A percentile compares a stretch with the other conserved stretches of the same genome.
phyloP scores from a whole-genome alignment of 2,329 filamentous ascomycete genomes.

The Ophiostoma populinum region DNA sequence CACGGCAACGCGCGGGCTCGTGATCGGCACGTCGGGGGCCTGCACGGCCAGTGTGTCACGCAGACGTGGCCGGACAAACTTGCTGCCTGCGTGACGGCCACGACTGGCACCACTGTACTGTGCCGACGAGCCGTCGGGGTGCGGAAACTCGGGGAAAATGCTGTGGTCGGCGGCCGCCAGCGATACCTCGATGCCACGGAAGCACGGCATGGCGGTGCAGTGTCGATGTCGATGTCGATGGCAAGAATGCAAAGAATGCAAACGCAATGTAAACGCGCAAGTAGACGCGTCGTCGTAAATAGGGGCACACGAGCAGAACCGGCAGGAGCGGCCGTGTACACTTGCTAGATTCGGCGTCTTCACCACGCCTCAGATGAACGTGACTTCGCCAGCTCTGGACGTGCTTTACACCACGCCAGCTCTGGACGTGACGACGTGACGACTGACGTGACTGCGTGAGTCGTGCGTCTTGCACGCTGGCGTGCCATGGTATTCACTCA shows the following conservation, averaged over 20 bases:
- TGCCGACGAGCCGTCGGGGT: constrained; percentile 32
- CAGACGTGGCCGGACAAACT: constrained; percentile 6
- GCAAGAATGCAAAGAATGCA: not conserved
- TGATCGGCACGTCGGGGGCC: not conserved
- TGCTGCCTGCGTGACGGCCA: constrained; percentile 6
- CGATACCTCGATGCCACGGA: constrained; percentile 30
- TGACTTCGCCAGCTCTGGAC: too few relatives aligned
- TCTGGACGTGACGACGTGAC: too few relatives aligned
- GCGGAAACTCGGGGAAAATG: constrained; percentile 34
- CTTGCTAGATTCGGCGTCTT: not conserved
- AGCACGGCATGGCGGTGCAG: constrained; percentile 25
- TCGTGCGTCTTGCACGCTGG: too few relatives aligned
- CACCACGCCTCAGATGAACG: too few relatives aligned
- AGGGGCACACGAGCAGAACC: too few relatives aligned
- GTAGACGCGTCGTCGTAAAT: too few relatives aligned
- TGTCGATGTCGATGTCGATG: not conserved
- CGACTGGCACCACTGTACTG: constrained; percentile 13
- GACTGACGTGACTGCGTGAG: too few relatives aligned
- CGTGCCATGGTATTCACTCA: too few relatives aligned
- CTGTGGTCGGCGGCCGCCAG: constrained; percentile 20
- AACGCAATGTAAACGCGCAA: too few relatives aligned
- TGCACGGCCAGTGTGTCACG: not conserved
- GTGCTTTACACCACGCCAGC: too few relatives aligned
- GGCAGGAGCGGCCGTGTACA: not conserved
- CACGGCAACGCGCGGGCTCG: constrained; percentile 33